Conservation (phyloP, 2,329 filamentous ascomycete genomes). For the Cucurbitaria berberidis region DNA sequence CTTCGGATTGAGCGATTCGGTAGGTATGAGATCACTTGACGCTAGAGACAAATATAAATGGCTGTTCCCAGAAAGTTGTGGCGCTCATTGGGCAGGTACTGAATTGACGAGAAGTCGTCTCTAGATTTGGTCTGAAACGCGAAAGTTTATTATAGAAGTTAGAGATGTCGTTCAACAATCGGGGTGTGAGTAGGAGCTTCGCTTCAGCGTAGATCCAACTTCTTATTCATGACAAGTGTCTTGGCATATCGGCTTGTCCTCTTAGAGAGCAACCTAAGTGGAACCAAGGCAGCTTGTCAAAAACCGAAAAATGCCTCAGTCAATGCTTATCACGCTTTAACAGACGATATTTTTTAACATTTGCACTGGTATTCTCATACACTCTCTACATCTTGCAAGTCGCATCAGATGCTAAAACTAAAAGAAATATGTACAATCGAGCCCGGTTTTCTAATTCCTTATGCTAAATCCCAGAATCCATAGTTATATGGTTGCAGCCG, state of each 20-base stretch:
- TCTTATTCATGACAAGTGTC: not conserved
- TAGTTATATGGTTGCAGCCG: constrained; percentile 32
- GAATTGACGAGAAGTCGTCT: not conserved
- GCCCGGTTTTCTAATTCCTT: constrained; percentile 20
- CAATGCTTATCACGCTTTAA: not conserved
- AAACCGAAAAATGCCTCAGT: not conserved
- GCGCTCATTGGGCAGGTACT: not conserved
- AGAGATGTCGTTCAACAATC: not conserved
- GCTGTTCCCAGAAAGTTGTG: not conserved
- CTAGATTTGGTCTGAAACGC: not conserved
- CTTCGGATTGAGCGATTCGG: not conserved
- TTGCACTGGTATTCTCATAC: constrained; percentile 30
- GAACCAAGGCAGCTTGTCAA: not conserved
- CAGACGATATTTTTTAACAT: constrained; percentile 10
- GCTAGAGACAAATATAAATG: not conserved
- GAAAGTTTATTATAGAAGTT: not conserved
- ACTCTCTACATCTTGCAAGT: constrained; percentile 28
- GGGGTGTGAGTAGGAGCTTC: not conserved
- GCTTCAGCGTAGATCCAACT: not conserved
- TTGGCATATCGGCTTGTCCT: not conserved
- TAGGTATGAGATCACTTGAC: not conserved
- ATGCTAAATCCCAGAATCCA: constrained; percentile 15
- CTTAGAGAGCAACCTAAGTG: not conserved
- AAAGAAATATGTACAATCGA: constrained; percentile 41
- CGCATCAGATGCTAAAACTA: constrained; percentile 20